A percentile compares a stretch with the other conserved stretches of the same genome.
Conservation (phyloP, 805 yeast species). For the Ogataea polymorpha region DNA sequence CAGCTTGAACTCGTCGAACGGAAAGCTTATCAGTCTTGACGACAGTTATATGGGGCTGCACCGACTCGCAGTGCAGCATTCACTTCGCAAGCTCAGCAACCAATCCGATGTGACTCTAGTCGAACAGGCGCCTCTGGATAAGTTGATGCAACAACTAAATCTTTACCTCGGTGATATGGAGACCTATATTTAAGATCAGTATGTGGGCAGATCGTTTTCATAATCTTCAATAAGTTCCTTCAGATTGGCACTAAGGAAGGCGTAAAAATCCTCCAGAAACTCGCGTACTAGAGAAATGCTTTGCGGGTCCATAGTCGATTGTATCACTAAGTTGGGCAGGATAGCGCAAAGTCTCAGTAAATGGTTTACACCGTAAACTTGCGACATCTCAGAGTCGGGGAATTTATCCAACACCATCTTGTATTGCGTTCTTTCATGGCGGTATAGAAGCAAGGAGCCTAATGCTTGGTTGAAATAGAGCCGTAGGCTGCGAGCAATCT, state of each 20-base stretch:
- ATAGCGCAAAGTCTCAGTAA: slow-evolving; percentile 71
- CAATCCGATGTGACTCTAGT: slow-evolving; percentile 16
- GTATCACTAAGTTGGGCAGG: slow-evolving; percentile 78
- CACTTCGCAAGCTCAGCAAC: slow-evolving; percentile 12
- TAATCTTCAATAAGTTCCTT: slow-evolving; percentile 40
- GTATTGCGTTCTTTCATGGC: slow-evolving; percentile 75
- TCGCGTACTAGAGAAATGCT: slow-evolving; percentile 54
- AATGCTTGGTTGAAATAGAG: slow-evolving; percentile 72
- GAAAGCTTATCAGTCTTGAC: slow-evolving; percentile 50
- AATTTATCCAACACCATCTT: slow-evolving; percentile 42
- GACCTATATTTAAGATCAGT: slow-evolving; percentile 16
- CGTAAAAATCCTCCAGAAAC: slow-evolving; percentile 52
- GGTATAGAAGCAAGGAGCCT: slow-evolving; percentile 66
- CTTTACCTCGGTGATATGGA: slow-evolving; percentile 16
- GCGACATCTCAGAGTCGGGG: slow-evolving; percentile 26
- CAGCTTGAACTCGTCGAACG: slow-evolving; percentile 38
- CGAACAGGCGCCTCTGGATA: slow-evolving; percentile 1
- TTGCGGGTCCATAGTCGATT: slow-evolving; percentile 77
- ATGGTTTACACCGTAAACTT: slow-evolving; percentile 79
- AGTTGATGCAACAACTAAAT: slow-evolving; percentile 11
- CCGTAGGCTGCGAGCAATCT: slow-evolving; percentile 67
- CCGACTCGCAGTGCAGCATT: not conserved
- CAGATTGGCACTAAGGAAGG: slow-evolving; percentile 47
- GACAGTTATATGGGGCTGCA: slow-evolving; percentile 58
- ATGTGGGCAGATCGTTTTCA: slow-evolving; percentile 46